Conservation (phyloP, 1,139 yeast species). For the Geotrichum carabidarum region DNA sequence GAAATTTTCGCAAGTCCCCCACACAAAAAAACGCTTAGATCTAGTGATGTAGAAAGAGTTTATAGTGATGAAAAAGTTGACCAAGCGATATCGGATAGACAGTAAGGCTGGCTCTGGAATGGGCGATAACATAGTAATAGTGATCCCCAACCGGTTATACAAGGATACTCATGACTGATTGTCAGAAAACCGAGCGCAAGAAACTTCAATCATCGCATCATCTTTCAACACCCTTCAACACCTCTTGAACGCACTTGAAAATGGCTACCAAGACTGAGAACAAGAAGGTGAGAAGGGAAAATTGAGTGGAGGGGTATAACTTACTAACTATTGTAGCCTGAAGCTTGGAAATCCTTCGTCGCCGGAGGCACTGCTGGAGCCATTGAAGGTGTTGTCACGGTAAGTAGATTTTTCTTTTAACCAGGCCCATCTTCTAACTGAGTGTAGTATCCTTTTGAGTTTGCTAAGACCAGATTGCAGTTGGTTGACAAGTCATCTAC, state of each 20-base stretch:
- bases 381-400: conserved; percentile 76
- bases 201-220: not conserved
- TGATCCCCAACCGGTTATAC: not conserved
- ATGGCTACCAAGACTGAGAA: conserved; percentile 19
- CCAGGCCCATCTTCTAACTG: not conserved
- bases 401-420: conserved; percentile 17
- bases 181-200: not conserved
- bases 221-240: not conserved
- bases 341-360: conserved; percentile 63
- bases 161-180: not conserved
- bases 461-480: conserved; percentile 91
- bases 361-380: conserved; percentile 97
- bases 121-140: not conserved
- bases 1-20: too few species aligned
- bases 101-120: too few species aligned
- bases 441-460: conserved; percentile 76
- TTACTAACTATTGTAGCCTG: conserved; percentile 25
- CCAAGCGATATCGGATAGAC: too few species aligned
- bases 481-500: conserved; percentile 65
- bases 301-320: conserved; percentile 2
- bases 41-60: not conserved
- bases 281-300: conserved; percentile 18
- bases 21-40: too few species aligned
- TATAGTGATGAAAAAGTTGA: not conserved
- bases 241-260: not conserved